These are phyloP conservation scores for Pythium aquatile DNA, from an alignment of 352 stramenopile species.

Conservation along the genomic window DNA sequence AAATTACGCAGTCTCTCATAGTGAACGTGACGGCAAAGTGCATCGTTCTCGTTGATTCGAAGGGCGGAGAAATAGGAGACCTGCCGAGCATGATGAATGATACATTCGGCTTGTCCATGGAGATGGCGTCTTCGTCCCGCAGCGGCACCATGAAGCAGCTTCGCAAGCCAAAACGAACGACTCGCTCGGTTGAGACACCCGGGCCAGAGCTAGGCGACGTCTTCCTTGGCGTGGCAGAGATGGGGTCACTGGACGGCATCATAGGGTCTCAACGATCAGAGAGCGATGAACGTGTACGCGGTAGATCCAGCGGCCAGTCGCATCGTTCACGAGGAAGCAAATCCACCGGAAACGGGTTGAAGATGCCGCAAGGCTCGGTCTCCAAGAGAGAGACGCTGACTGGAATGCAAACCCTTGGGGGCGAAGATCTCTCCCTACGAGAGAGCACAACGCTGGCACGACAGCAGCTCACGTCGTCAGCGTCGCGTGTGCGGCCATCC, in stretches of 20 bases:
- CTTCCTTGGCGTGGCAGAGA: slow-evolving; percentile 18
- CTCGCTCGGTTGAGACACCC: background rate
- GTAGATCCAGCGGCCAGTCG: background rate
- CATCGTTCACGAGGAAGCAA: slow-evolving; percentile 6
- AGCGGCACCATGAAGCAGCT: background rate
- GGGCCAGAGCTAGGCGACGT: slow-evolving; percentile 1
- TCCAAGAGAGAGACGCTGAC: slow-evolving; percentile 7
- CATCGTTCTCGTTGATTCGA: background rate
- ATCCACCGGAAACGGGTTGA: slow-evolving; percentile 1
- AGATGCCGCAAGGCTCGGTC: slow-evolving; percentile 1
- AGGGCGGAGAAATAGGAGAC: background rate
- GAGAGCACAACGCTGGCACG: slow-evolving; percentile 18
- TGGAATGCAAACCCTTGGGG: background rate
- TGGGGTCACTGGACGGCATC: background rate
- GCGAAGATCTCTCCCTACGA: slow-evolving; percentile 14
- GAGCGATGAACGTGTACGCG: slow-evolving; percentile 8
- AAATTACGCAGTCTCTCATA: background rate
- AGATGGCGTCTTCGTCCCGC: background rate
- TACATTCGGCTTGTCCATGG: slow-evolving; percentile 4
- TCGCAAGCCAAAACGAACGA: background rate
- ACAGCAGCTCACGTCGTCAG: slow-evolving; percentile 42
- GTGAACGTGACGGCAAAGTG: background rate
- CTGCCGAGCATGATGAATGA: background rate
- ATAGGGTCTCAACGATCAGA: slow-evolving; percentile 20
- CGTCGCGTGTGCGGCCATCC: slow-evolving; percentile 40